Evolutionary conservation across 129 eudicot species (phyloP), one percentile per base, ranked within the genome.

Genomic region (Dittrichia graveolens): DNA sequence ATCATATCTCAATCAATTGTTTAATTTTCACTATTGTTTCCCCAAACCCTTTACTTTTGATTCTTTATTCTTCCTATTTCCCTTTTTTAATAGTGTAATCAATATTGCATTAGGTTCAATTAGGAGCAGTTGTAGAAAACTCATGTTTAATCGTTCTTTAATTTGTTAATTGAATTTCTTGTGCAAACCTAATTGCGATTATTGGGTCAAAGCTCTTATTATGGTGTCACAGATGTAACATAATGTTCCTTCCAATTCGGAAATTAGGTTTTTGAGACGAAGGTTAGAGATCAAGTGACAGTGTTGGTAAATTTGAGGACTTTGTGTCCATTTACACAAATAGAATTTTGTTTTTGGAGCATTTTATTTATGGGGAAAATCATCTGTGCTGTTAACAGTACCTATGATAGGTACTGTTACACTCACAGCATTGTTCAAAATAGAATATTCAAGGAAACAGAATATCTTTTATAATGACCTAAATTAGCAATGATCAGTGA

Each of bases 241-340:
- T 24, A 24, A 0, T 39, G 42, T 6, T 53, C 19, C 9, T 53
- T 41, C 19, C 41, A 5, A 15, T 75, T 42, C 1, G n/a, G 14
- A 43, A 3, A 54, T 53, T 54, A 75, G 67, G 79, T 66, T 66
- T 75, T 59, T 73, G 69, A 34, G 19, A 46, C 34, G 40, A 59
- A 47, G 49, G 13, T 74, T 55, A 56, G 10, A 12, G 63, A 65
- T 74, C 63, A 12, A 50, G 11, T n/a, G 41, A 70, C 11, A 18
- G 75, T 40, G 54, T 39, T 18, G 13, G 42, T 13, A 44, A 69
- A 70, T 4, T 71, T 70, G 41, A 18, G 50, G 66, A 19, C 19
- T 42, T 55, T 56, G 18, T 55, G 43, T 6, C 18, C 38, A n/a
- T 67, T 35, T 67, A 13, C 42, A 47, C 43, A 66, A 24, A 31